Evolutionary conservation across 2,329 filamentous ascomycete species (phyloP).

Genomic region (Penicillium sp.): DNA sequence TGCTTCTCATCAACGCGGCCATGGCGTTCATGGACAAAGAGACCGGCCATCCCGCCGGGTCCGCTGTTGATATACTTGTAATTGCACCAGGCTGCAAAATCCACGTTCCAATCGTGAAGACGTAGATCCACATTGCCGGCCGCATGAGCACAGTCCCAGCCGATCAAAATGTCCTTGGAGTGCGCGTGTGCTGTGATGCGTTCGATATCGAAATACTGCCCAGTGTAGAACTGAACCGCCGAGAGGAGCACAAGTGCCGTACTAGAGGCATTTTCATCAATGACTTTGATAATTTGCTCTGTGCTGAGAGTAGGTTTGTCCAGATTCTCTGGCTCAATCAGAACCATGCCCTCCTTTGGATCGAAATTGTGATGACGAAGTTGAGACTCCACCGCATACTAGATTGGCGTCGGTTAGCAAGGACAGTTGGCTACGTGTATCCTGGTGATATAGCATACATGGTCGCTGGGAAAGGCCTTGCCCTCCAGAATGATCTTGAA

Average conservation of each 20-base stretch:
- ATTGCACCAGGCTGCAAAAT: conserved; percentile 90
- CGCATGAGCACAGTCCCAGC: conserved; percentile 88
- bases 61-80: conserved; percentile 94
- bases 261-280: conserved; percentile 71
- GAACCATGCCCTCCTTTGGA: conserved; percentile 68
- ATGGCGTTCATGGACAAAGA: conserved; percentile 78
- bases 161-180: conserved; percentile 68
- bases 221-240: conserved; percentile 89
- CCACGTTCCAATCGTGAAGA: conserved; percentile 86
- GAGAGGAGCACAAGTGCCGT: conserved; percentile 79
- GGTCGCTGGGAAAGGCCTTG: conserved; percentile 86
- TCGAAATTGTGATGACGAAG: conserved; percentile 69
- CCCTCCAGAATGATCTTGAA: conserved; percentile 88
- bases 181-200: conserved; percentile 77
- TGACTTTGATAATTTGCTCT: conserved; percentile 68
- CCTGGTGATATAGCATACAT: conserved; percentile 52
- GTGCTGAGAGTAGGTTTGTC: conserved; percentile 65
- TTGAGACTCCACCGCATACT: conserved; percentile 84
- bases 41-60: conserved; percentile 75
- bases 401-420: conserved; percentile 14
- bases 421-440: neutral
- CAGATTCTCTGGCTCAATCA: conserved; percentile 64
- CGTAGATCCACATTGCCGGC: conserved; percentile 78
- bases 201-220: conserved; percentile 81
- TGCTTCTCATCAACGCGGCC: conserved; percentile 47